phyloP scores from a whole-genome alignment of 805 yeast species.

The Candida bentonensis region DNA sequence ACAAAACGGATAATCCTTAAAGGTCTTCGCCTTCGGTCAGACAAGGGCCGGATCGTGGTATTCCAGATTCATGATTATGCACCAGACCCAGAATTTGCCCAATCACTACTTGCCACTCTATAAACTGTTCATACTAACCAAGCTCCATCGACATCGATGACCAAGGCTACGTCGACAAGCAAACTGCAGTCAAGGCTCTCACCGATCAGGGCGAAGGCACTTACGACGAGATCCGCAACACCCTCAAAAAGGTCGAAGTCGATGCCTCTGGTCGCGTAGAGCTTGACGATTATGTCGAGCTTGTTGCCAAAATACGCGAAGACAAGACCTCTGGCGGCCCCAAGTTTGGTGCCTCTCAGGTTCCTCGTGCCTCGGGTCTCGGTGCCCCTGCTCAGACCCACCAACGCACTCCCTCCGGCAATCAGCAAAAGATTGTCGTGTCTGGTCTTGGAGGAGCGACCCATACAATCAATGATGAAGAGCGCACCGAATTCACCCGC shows the following conservation, averaged over 20 bases:
- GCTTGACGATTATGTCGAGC: constrained; percentile 80
- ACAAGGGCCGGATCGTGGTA: too few species aligned
- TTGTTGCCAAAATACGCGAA: constrained; percentile 69
- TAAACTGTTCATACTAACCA: constrained; percentile 2
- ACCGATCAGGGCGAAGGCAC: constrained; percentile 66
- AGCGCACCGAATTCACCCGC: constrained; percentile 86
- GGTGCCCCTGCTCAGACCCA: constrained; percentile 17
- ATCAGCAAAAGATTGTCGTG: constrained; percentile 44
- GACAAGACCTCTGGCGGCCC: constrained; percentile 10
- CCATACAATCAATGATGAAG: constrained; percentile 95
- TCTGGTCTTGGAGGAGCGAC: constrained; percentile 87
- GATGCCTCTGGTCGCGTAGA: constrained; percentile 97
- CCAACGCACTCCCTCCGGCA: constrained; percentile 17
- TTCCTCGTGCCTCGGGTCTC: constrained; percentile 20
- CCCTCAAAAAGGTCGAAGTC: constrained; percentile 77
- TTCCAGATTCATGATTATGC: too few species aligned
- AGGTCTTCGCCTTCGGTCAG: too few species aligned
- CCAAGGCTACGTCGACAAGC: constrained; percentile 89
- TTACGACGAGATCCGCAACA: constrained; percentile 88
- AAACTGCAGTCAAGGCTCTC: constrained; percentile 71
- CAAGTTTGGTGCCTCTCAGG: constrained; percentile 13
- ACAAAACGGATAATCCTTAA: too few species aligned
- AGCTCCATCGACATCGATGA: constrained; percentile 76
- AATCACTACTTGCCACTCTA: too few species aligned
- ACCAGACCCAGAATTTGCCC: too few species aligned